Evolutionary conservation across 2,329 filamentous ascomycete species (phyloP).

Genomic region (Thermoascus crustaceus): DNA sequence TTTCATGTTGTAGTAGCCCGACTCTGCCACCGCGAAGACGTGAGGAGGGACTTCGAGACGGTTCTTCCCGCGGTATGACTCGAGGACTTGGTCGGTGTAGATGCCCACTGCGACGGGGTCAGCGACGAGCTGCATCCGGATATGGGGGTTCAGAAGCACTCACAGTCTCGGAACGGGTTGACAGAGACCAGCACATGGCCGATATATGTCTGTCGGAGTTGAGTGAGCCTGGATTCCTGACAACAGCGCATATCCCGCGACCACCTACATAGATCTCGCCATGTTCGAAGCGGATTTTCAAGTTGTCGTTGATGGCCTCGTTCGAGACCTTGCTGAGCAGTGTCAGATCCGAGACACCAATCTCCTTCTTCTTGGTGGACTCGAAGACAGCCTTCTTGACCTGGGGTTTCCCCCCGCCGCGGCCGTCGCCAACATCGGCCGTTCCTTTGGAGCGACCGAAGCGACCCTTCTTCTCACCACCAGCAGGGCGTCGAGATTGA

Average conservation of each 20-base stretch:
- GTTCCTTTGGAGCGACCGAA: slow-evolving; percentile 35
- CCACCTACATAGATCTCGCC: slow-evolving; percentile 78
- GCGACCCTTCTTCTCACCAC: slow-evolving; percentile 36
- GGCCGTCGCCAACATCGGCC: slow-evolving; percentile 35
- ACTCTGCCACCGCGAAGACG: slow-evolving; percentile 95
- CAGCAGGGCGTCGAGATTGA: slow-evolving; percentile 36
- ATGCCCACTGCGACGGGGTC: slow-evolving; percentile 61
- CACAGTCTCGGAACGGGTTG: slow-evolving; percentile 88
- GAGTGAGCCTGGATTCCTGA: slow-evolving; percentile 1
- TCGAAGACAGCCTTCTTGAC: slow-evolving; percentile 96
- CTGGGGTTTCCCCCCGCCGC: slow-evolving; percentile 50
- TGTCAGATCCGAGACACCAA: slow-evolving; percentile 94
- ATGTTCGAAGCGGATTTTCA: slow-evolving; percentile 97
- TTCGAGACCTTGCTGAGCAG: slow-evolving; percentile 98
- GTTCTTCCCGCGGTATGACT: slow-evolving; percentile 95
- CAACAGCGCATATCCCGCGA: slow-evolving; percentile 1
- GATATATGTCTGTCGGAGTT: slow-evolving; percentile 70
- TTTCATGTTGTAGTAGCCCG: slow-evolving; percentile 99
- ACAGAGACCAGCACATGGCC: slow-evolving; percentile 98
- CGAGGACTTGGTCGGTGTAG: slow-evolving; percentile 88
- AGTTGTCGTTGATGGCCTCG: slow-evolving; percentile 97
- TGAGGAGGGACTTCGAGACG: slow-evolving; percentile 87
- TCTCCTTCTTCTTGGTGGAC: slow-evolving; percentile 96
- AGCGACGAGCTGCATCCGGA: slow-evolving; percentile 19
- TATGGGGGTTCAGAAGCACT: slow-evolving; percentile 22